Evolutionary conservation across 2,329 filamentous ascomycete genomes (phyloP).

Genomic region (Colletotrichum sojae): DNA sequence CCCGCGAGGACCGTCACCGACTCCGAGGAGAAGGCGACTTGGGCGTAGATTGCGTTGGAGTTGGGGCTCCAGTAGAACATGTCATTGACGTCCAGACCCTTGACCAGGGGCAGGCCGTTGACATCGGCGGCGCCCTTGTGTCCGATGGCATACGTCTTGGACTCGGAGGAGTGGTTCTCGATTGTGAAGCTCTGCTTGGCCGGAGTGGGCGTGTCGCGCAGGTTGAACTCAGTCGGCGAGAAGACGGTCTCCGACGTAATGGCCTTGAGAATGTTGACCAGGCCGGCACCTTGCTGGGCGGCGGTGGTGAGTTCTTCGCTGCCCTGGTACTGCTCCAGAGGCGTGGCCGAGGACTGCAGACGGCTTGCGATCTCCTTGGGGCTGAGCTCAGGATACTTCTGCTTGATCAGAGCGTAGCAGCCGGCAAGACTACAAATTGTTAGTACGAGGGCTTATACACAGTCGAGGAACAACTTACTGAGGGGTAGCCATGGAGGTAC

Average conservation of each 20-base stretch:
- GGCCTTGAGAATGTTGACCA: slow-evolving; percentile 27
- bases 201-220: slow-evolving; percentile 11
- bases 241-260: slow-evolving; percentile 19
- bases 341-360: slow-evolving; percentile 27
- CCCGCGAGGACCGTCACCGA: slow-evolving; percentile 21
- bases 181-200: slow-evolving; percentile 24
- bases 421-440: slow-evolving; percentile 15
- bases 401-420: slow-evolving; percentile 32
- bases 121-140: slow-evolving; percentile 28
- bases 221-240: slow-evolving; percentile 27
- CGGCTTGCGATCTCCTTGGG: slow-evolving; percentile 25
- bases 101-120: slow-evolving; percentile 19
- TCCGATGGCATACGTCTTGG: slow-evolving; percentile 28
- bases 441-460: neutral
- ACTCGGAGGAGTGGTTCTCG: slow-evolving; percentile 16
- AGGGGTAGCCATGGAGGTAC: slow-evolving; percentile 34
- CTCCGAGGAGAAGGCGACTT: slow-evolving; percentile 4
- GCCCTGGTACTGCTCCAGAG: slow-evolving; percentile 11
- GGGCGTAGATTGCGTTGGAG: slow-evolving; percentile 18
- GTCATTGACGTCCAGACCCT: slow-evolving; percentile 7
- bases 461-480: slow-evolving; percentile 12
- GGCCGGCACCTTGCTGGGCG: slow-evolving; percentile 31
- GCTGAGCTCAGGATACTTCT: slow-evolving; percentile 10
- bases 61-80: slow-evolving; percentile 37
- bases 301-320: slow-evolving; percentile 16